Percentiles rank a stretch among this genome's conserved stretches.
These are phyloP conservation scores for Whalleya microplaca DNA, from an alignment of 2,329 filamentous ascomycete genomes.

Conservation along the genomic window DNA sequence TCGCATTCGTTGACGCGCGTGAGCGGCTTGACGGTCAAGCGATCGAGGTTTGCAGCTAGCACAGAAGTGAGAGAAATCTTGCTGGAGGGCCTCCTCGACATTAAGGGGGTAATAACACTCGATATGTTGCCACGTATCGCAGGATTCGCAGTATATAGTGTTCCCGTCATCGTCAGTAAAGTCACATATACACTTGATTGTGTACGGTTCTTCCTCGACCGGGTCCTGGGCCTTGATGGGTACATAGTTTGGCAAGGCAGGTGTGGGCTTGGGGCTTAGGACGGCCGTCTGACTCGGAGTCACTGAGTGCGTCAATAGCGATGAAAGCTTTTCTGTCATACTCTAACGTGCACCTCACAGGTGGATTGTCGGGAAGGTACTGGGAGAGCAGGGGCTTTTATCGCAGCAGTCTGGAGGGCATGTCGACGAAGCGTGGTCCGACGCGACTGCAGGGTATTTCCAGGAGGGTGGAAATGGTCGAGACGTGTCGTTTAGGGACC, in stretches of 20 bases:
- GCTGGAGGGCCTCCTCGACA: constrained; percentile 70
- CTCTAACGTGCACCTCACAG: constrained; percentile 55
- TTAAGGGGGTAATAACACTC: constrained; percentile 88
- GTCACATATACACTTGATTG: constrained; percentile 96
- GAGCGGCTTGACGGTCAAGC: constrained; percentile 75
- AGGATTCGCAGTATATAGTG: constrained; percentile 94
- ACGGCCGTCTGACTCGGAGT: constrained; percentile 55
- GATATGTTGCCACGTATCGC: constrained; percentile 98
- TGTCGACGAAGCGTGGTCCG: constrained; percentile 56
- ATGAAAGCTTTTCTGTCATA: constrained; percentile 64
- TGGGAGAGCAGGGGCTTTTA: constrained; percentile 43
- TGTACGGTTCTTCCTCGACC: constrained; percentile 82
- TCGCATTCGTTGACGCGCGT: constrained; percentile 69
- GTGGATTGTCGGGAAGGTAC: constrained; percentile 33
- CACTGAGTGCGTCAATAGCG: constrained; percentile 59
- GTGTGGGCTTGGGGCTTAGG: constrained; percentile 44
- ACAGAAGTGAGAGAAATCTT: constrained; percentile 81
- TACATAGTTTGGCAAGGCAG: constrained; percentile 45
- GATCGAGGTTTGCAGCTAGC: constrained; percentile 81
- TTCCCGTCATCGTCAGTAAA: constrained; percentile 95
- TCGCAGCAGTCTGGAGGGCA: constrained; percentile 58
- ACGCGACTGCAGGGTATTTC: constrained; percentile 38
- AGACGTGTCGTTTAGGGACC: constrained; percentile 8
- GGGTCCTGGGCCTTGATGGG: constrained; percentile 52
- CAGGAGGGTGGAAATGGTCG: constrained; percentile 11